These are phyloP conservation scores for Gymnopilus junonius DNA, from an alignment of 768 basidiomycete species.

Conservation along the genomic window DNA sequence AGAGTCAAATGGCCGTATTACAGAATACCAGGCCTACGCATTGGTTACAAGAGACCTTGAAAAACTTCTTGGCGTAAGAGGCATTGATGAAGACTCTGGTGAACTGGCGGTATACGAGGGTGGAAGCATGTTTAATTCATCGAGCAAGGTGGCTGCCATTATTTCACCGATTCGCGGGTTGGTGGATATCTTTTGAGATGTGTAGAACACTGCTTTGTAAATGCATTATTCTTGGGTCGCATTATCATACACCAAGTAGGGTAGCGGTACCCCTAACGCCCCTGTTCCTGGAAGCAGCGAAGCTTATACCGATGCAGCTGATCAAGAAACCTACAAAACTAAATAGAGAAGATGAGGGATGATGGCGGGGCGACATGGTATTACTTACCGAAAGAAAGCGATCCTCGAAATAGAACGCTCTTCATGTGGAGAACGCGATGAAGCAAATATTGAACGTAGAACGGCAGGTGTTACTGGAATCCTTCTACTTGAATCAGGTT, in stretches of 20 bases:
- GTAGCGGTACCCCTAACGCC: constrained; percentile 70
- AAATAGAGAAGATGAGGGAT: constrained; percentile 2
- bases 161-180: constrained; percentile 52
- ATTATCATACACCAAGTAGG: constrained; percentile 59
- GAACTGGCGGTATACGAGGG: constrained; percentile 69
- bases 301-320: constrained; percentile 80
- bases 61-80: constrained; percentile 41
- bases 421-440: constrained; percentile 79
- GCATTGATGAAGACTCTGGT: constrained; percentile 42
- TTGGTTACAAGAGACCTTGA: constrained; percentile 52
- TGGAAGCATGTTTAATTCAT: constrained; percentile 58
- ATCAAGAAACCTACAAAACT: constrained; percentile 85
- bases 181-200: constrained; percentile 55
- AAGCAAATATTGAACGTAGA: constrained; percentile 83
- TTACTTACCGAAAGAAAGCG: constrained; percentile 79
- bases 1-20: constrained; percentile 50
- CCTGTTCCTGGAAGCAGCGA: constrained; percentile 72
- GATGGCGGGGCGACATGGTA: background rate
- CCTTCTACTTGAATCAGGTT: constrained; percentile 56
- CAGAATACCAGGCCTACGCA: constrained; percentile 43
- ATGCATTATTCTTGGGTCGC: constrained; percentile 13
- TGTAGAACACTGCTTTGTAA: background rate
- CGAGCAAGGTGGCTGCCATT: constrained; percentile 59
- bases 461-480: constrained; percentile 87
- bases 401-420: constrained; percentile 84